Conservation (phyloP, 306 rosid species). For the Geum urbanum region DNA sequence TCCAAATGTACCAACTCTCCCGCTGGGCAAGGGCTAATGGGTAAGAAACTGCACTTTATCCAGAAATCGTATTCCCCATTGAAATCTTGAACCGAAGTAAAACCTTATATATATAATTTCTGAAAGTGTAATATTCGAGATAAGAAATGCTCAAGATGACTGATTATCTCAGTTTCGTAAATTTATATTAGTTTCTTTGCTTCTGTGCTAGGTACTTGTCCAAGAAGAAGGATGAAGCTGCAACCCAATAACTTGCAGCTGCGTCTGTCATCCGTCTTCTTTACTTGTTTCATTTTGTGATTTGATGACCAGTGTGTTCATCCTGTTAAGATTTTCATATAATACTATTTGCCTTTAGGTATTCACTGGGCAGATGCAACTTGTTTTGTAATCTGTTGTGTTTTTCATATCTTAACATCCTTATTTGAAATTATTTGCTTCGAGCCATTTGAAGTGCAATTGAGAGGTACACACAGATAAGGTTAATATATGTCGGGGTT, state of each 20-base stretch:
- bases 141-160: too few relatives aligned
- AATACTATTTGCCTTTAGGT: neutral
- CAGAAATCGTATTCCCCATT: neutral
- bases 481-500: neutral
- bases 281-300: neutral
- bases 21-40: conserved; percentile 64
- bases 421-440: neutral
- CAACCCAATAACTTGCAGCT: conserved; percentile 32
- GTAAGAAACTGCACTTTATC: conserved; percentile 21
- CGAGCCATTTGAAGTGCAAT: too few relatives aligned
- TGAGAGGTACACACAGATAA: too few relatives aligned
- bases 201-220: conserved; percentile 43
- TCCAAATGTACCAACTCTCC: conserved; percentile 62
- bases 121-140: too few relatives aligned
- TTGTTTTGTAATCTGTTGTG: neutral
- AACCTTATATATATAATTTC: too few relatives aligned
- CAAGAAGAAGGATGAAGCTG: conserved; percentile 46
- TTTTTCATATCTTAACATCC: neutral
- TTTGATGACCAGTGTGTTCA: neutral
- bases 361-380: conserved; percentile 3
- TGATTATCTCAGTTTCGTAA: neutral
- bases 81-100: neutral
- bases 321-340: neutral
- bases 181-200: conserved; percentile 1
- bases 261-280: conserved; percentile 3